Conservation (phyloP, 192 early-diverging fungal species). For the Glomus cerebriforme region DNA sequence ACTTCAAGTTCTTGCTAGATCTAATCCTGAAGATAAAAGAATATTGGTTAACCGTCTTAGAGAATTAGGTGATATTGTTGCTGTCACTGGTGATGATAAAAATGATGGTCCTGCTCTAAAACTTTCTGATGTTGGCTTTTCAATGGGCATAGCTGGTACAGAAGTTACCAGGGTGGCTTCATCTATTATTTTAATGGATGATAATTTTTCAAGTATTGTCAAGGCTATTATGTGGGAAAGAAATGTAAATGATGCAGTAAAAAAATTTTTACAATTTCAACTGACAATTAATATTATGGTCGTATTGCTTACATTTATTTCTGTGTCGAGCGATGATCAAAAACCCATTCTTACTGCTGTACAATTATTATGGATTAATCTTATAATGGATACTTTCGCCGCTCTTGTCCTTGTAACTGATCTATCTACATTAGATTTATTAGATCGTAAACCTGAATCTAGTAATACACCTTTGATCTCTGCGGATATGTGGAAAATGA, state of each 20-base stretch:
- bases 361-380: conserved; percentile 97
- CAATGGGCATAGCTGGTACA: conserved; percentile 99
- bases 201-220: conserved; percentile 97
- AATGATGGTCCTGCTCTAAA: conserved; percentile 97
- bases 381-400: conserved; percentile 99
- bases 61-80: conserved; percentile 90
- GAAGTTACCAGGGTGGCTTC: conserved; percentile 99
- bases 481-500: conserved; percentile 95
- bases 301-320: conserved; percentile 80
- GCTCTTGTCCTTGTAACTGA: conserved; percentile 97
- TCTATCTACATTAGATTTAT: conserved; percentile 79
- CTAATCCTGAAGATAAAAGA: conserved; percentile 94
- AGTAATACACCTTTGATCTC: conserved; percentile 82
- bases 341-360: conserved; percentile 91
- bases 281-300: conserved; percentile 95
- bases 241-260: conserved; percentile 93
- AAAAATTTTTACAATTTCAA: conserved; percentile 99
- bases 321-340: conserved; percentile 62
- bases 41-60: conserved; percentile 89
- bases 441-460: conserved; percentile 85
- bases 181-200: conserved; percentile 96
- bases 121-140: conserved; percentile 95
- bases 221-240: conserved; percentile 98
- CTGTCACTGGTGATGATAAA: conserved; percentile 99
- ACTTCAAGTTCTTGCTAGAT: conserved; percentile 93